These are phyloP conservation scores for Debaryomycetaceae sp. DNA, from an alignment of 1,139 yeast genomes.

Conservation along the genomic window DNA sequence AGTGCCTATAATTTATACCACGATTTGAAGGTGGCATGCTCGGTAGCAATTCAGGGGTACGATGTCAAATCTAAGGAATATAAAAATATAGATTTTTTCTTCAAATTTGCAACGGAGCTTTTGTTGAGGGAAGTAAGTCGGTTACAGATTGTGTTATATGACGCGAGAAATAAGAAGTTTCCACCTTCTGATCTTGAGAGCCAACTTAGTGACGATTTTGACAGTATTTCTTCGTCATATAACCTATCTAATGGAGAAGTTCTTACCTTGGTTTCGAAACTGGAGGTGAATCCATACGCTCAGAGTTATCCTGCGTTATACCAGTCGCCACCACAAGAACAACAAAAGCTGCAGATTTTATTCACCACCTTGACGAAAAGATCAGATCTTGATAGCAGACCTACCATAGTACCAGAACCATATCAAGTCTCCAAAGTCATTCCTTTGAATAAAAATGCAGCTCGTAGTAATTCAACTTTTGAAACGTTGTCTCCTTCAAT, in stretches of 20 bases:
- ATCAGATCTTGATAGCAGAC: conserved; percentile 66
- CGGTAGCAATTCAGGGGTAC: conserved; percentile 44
- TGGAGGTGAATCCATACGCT: conserved; percentile 21
- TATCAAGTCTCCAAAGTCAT: conserved; percentile 57
- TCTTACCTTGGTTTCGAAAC: conserved; percentile 39
- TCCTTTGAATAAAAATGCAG: conserved; percentile 40
- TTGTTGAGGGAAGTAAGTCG: conserved; percentile 68
- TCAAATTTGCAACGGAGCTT: conserved; percentile 66
- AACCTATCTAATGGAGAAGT: conserved; percentile 61
- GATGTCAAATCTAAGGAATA: conserved; percentile 60
- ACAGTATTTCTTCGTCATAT: conserved; percentile 60
- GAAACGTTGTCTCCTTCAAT: conserved; percentile 51
- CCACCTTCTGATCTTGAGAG: conserved; percentile 27
- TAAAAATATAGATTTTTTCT: conserved; percentile 61
- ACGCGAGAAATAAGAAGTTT: conserved; percentile 17
- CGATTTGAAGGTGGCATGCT: conserved; percentile 67
- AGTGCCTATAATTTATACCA: conserved; percentile 59
- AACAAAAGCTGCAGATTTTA: conserved; percentile 50
- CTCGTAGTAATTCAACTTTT: conserved; percentile 34
- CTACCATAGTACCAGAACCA: conserved; percentile 56
- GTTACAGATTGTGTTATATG: conserved; percentile 19
- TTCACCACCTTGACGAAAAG: conserved; percentile 65
- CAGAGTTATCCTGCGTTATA: conserved; percentile 17
- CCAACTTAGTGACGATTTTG: conserved; percentile 52
- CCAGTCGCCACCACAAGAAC: conserved; percentile 21